Evolutionary conservation across 83 land plant genomes (phyloP), one percentile per base, ranked within the genome.

Genomic region (Picea abies): DNA sequence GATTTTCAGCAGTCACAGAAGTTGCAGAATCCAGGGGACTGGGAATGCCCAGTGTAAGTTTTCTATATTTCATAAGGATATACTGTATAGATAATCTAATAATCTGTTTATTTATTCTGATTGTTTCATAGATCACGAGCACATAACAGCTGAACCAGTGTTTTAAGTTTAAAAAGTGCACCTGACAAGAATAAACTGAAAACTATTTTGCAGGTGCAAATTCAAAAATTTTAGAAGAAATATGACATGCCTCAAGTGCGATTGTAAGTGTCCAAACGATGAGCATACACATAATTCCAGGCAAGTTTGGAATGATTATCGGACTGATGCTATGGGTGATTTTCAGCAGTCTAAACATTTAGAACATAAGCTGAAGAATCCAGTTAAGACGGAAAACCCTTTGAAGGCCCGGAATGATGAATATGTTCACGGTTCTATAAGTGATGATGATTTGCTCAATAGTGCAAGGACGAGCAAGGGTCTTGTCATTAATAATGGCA

Each of bases 151-250:
- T 56, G 16, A 56, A 56, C 60, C 60, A 56, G 60, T 52, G 11
- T 56, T 12, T 12, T 56, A 3, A 56, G 15, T 14, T 56, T 0
- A 56, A 56, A 56, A 56, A 14, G 16, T 56, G 60, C 60, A 56
- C 60, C 60, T 56, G 60, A 56, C 60, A 12, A 52, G 26, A 52
- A 22, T 25, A 2, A 78, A 78, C 63, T 60, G 11, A 60, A 60
- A 78, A 25, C 58, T 60, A 5, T 12, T 77, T 25, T 83, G 81
- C 67, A 91, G 93, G 23, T 91, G 93, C 80, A 83, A 85, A 64
- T 91, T 83, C 86, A 32, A 83, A 41, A 91, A 91, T 66, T 91
- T 60, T 73, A 81, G 87, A 41, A 85, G 85, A 66, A 91, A 91
- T 79, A 19, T 12, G 49, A 32, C 17, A 12, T 91, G 93, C 85